A percentile compares a stretch with the other conserved stretches of the same genome.
These are phyloP conservation scores for Penicillium verrucosum DNA, from an alignment of 2,329 filamentous ascomycete species.

Conservation along the genomic window DNA sequence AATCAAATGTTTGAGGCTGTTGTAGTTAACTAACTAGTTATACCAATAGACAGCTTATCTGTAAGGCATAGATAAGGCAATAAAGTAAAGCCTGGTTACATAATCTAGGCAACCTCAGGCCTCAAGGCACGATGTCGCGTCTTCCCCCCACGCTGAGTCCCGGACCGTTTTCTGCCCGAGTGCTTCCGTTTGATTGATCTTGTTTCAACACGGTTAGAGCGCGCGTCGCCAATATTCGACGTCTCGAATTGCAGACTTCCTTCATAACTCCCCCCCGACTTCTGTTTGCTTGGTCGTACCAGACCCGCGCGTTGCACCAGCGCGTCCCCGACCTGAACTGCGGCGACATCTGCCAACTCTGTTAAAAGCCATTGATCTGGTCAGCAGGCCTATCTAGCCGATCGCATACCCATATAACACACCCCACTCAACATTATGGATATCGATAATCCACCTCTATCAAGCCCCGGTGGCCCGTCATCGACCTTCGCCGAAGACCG, in stretches of 20 bases:
- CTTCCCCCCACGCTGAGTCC: conserved; percentile 4
- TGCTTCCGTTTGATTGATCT: not conserved
- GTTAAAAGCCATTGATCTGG: not conserved
- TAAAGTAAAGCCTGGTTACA: not conserved
- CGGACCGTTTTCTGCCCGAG: conserved; percentile 5
- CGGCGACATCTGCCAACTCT: conserved; percentile 1
- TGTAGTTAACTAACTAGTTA: not conserved
- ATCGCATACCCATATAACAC: conserved; percentile 2
- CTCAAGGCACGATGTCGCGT: conserved; percentile 9
- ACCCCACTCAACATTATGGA: conserved; percentile 16
- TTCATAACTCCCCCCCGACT: not conserved
- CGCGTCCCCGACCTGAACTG: conserved; percentile 21
- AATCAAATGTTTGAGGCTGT: not conserved
- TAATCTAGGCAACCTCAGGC: conserved; percentile 4
- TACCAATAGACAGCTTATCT: too few species aligned
- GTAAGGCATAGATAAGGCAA: too few species aligned
- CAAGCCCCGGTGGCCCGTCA: conserved; percentile 11
- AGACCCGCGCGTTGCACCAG: conserved; percentile 23
- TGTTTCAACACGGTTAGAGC: not conserved
- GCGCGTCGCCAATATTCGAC: not conserved
- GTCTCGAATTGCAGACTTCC: not conserved
- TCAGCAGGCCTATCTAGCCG: not conserved
- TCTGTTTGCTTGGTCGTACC: conserved; percentile 15
- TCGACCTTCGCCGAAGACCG: conserved; percentile 32
- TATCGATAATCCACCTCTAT: conserved; percentile 15